Conservation (phyloP, 129 eudicot genomes). For the Flaveria trinervia region DNA sequence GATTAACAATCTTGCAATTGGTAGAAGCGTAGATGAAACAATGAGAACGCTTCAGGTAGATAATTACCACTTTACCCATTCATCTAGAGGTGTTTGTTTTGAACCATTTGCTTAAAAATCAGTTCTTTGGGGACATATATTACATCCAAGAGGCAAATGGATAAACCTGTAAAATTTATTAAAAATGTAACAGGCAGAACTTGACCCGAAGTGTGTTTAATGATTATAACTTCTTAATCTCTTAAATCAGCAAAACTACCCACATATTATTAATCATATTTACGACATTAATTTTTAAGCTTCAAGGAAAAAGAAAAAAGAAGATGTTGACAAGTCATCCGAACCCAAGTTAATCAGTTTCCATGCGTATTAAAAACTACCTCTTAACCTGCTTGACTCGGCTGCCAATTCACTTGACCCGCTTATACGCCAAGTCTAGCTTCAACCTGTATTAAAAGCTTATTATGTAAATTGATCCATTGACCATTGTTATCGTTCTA, state of each 20-base stretch:
- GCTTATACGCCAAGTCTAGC: no score
- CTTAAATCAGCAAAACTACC: no score
- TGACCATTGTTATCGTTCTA: background rate
- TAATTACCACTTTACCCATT: constrained; percentile 1
- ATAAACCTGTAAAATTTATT: no score
- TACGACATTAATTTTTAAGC: no score
- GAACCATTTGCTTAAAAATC: background rate
- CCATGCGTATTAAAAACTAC: background rate
- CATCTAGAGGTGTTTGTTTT: background rate
- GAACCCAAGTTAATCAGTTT: background rate
- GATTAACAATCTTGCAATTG: constrained; percentile 91
- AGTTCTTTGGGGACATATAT: background rate
- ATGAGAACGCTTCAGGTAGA: constrained; percentile 96
- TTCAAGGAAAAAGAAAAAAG: background rate
- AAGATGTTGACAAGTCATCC: background rate
- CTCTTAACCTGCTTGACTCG: background rate
- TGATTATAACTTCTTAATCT: no score
- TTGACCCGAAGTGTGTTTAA: background rate
- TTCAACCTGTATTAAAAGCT: background rate
- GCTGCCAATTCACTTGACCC: background rate
- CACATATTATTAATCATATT: no score
- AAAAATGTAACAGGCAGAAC: background rate
- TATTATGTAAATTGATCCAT: background rate
- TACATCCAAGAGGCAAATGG: no score
- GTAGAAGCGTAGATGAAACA: constrained; percentile 96